phyloP scores from a whole-genome alignment of 192 early-diverging fungal species.

The Dispira simplex region DNA sequence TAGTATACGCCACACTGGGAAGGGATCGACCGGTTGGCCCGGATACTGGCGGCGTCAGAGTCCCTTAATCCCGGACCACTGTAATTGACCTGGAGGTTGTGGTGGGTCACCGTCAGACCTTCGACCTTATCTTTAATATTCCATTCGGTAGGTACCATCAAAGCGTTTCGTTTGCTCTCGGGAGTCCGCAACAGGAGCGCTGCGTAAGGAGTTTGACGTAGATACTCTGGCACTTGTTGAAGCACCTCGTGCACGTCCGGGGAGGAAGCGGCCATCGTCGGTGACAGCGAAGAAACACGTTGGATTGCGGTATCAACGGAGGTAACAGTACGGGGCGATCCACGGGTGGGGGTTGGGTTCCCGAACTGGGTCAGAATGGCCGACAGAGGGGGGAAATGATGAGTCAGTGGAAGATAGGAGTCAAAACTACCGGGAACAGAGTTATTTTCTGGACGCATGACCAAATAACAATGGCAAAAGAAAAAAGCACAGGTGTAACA shows the following conservation, averaged over 20 bases:
- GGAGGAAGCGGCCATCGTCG: not conserved
- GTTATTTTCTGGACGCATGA: not conserved
- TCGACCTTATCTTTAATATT: not conserved
- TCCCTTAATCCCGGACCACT: constrained; percentile 53
- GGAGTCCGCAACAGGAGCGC: not conserved
- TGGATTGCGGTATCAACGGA: not conserved
- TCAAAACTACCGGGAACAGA: not conserved
- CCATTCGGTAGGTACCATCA: constrained; percentile 6
- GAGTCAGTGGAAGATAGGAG: not conserved
- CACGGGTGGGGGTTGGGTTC: too few species aligned
- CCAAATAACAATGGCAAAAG: not conserved
- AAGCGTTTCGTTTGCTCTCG: constrained; percentile 1
- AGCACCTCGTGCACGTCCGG: not conserved
- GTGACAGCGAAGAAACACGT: not conserved
- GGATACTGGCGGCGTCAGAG: constrained; percentile 63
- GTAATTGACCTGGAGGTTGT: constrained; percentile 20
- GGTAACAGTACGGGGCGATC: not conserved
- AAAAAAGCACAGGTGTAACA: not conserved
- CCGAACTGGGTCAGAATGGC: not conserved
- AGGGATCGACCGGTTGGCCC: constrained; percentile 69
- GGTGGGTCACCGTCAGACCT: not conserved
- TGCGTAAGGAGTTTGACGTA: constrained; percentile 6
- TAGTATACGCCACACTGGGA: constrained; percentile 81
- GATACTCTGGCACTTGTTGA: not conserved
- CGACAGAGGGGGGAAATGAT: constrained; percentile 6